Conservation (phyloP, 1,139 yeast species). For the Yamadazyma spencermartinsiae region DNA sequence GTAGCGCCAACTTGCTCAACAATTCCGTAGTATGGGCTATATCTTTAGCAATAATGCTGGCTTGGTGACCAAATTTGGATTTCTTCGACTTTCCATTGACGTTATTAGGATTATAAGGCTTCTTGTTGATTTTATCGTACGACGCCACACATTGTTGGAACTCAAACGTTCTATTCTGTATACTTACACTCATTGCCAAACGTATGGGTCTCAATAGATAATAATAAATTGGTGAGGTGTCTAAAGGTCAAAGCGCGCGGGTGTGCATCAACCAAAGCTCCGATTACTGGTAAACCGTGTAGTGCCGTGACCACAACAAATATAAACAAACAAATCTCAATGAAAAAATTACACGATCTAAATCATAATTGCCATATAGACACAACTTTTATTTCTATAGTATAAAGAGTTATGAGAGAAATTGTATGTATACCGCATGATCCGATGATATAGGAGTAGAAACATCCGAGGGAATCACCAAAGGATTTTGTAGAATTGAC, state of each 20-base stretch:
- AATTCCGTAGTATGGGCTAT: constrained; percentile 86
- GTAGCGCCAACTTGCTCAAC: constrained; percentile 72
- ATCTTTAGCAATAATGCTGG: constrained; percentile 84
- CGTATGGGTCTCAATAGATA: too few species aligned
- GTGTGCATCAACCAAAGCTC: not conserved
- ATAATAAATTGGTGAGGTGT: constrained; percentile 1
- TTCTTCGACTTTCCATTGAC: constrained; percentile 26
- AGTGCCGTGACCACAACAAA: not conserved
- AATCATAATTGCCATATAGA: constrained; percentile 1
- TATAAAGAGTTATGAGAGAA: constrained; percentile 1
- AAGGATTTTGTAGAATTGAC: too few species aligned
- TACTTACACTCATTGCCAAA: constrained; percentile 14
- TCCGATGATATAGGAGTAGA: not conserved
- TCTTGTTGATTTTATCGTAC: constrained; percentile 58
- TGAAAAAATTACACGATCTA: constrained; percentile 4
- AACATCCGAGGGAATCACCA: not conserved
- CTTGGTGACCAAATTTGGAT: constrained; percentile 77
- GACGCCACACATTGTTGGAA: constrained; percentile 82
- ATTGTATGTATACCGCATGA: constrained; percentile 5
- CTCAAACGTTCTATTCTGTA: constrained; percentile 82
- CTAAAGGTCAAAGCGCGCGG: not conserved
- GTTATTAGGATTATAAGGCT: constrained; percentile 16
- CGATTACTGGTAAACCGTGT: too few species aligned
- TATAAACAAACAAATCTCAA: constrained; percentile 4
- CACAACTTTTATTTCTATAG: not conserved